Evolutionary conservation across 768 basidiomycete genomes (phyloP).

Genomic region (Coprinellus micaceus): DNA sequence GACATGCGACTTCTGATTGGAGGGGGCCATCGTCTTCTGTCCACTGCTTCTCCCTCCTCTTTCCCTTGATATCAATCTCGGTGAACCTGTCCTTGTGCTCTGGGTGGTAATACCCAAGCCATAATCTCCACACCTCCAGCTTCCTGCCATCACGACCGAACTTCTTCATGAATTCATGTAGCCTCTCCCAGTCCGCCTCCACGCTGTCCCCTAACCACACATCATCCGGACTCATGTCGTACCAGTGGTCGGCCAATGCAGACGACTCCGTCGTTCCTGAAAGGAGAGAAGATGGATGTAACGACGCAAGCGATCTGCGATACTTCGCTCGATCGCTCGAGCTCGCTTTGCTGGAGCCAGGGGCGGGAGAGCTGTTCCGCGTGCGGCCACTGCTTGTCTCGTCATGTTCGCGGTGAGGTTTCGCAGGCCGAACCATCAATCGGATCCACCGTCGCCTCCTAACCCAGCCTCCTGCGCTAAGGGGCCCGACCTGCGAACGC

Average conservation of each 20-base stretch:
- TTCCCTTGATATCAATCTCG: conserved; percentile 26
- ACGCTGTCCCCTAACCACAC: conserved; percentile 53
- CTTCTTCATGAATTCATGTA: conserved; percentile 46
- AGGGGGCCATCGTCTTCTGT: conserved; percentile 40
- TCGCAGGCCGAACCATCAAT: conserved; percentile 71
- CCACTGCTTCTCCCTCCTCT: conserved; percentile 40
- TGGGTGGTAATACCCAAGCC: conserved; percentile 50
- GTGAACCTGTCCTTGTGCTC: conserved; percentile 21
- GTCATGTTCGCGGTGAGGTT: conserved; percentile 14
- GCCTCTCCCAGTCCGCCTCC: conserved; percentile 59
- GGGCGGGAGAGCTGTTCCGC: conserved; percentile 5
- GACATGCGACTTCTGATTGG: conserved; percentile 24
- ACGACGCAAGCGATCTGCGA: conserved; percentile 29
- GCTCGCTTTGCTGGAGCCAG: conserved; percentile 2
- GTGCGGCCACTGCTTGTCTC: conserved; percentile 12
- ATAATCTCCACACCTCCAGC: conserved; percentile 71
- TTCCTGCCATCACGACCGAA: conserved; percentile 67
- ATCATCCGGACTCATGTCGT: conserved; percentile 29
- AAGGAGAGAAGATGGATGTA: conserved; percentile 25
- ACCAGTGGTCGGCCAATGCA: conserved; percentile 19
- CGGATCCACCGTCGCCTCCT: conserved; percentile 79
- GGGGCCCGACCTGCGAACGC: conserved; percentile 55
- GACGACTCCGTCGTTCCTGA: conserved; percentile 17
- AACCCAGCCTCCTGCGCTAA: conserved; percentile 71
- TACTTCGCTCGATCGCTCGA: conserved; percentile 4